Conservation (phyloP, 2,329 filamentous ascomycete species). For the Chaetothyriales sp. region DNA sequence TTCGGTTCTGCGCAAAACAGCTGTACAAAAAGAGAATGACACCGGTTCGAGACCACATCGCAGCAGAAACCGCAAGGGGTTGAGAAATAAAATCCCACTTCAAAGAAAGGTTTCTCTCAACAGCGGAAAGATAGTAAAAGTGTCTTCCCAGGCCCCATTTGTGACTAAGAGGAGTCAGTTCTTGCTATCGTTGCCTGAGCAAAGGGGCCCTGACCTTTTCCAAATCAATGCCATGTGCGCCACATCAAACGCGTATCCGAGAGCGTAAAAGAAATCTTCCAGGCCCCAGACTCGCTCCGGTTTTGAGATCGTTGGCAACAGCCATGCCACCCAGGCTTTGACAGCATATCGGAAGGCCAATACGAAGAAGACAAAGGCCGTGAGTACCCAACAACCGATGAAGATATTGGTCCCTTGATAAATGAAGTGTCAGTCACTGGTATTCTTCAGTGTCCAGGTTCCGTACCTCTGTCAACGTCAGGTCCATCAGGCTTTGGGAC, state of each 20-base stretch:
- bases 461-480: conserved; percentile 13
- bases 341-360: conserved; percentile 11
- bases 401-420: background rate
- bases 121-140: conserved; percentile 20
- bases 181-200: background rate
- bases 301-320: conserved; percentile 22
- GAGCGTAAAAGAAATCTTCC: conserved; percentile 23
- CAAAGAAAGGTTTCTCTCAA: conserved; percentile 20
- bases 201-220: conserved; percentile 18
- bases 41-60: conserved; percentile 25
- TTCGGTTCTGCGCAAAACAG: conserved; percentile 23
- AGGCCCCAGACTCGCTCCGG: conserved; percentile 24
- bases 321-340: conserved; percentile 22
- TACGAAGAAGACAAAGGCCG: conserved; percentile 12
- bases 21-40: conserved; percentile 27
- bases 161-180: conserved; percentile 12
- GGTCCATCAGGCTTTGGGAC: conserved; percentile 12
- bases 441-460: background rate
- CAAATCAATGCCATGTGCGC: conserved; percentile 23
- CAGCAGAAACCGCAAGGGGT: conserved; percentile 22
- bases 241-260: conserved; percentile 22
- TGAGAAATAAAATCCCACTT: conserved; percentile 21
- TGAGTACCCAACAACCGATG: conserved; percentile 7
- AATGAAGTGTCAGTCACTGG: background rate
- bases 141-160: conserved; percentile 24